Evolutionary conservation across 2,329 filamentous ascomycete genomes (phyloP), one percentile per base, ranked within the genome.

Genomic region (Scedosporium boydii): DNA sequence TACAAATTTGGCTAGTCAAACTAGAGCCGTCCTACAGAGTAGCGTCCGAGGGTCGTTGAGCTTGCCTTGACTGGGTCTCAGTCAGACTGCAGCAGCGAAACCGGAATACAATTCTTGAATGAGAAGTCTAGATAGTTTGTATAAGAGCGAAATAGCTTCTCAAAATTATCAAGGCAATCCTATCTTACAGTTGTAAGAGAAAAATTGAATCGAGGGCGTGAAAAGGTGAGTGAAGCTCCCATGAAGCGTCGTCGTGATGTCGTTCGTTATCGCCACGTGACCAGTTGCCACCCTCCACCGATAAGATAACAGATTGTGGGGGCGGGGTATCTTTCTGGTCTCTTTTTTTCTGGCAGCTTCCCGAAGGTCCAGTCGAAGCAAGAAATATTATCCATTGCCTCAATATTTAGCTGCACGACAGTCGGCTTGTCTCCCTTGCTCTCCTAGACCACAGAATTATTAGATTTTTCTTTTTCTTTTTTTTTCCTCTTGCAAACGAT

Each of bases 331-430:
- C 16, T 18, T 58, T 23, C 6, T 34, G 16, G 14, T 34, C 23
- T 26, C 34, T 58, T 16, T 58, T 58, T 58, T 58, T 58, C 55
- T 58, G 55, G 26, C 29, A 58, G 55, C 27, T 58, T 58, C 55
- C 27, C 27, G 51, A 55, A 55, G 51, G 18, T 27, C 6, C 34
- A 38, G 34, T 14, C 4, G 5, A 38, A 38, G 34, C 34, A 38
- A 12, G 34, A 38, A 38, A 38, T 38, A 38, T 12, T 38, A 38
- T 38, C 23, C n/a, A 48, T n/a, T n/a, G 4, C 6, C n/a, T 48
- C n/a, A 3, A 48, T 23, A 48, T 48, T 48, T 48, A 48, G 44
- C 44, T 48, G 44, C 10, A 38, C 34, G 9, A 12, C 34, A 16
- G 5, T 7, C 18, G 3, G 16, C 44, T 3, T 14, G 9, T 7